Evolutionary conservation across 441 rosid species (phyloP).

Genomic region (Pelargonium exstipulatum): DNA sequence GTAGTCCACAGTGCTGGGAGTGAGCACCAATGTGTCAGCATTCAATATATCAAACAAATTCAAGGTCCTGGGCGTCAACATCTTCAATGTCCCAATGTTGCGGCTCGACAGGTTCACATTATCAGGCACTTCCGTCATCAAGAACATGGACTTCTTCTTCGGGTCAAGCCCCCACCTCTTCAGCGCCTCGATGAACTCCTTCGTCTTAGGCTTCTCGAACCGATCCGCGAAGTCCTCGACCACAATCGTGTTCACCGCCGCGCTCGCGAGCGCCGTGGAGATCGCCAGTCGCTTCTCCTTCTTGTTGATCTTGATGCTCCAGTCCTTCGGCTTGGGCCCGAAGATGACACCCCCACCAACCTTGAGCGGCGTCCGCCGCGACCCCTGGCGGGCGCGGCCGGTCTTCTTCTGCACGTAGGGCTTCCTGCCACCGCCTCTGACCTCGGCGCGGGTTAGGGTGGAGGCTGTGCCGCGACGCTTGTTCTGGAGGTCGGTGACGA

Average conservation of each 20-base stretch:
- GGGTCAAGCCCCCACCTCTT: conserved; percentile 86
- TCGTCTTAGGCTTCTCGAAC: conserved; percentile 73
- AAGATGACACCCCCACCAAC: too few relatives aligned
- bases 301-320: conserved; percentile 81
- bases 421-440: too few relatives aligned
- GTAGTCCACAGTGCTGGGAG: conserved; percentile 66
- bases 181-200: conserved; percentile 73
- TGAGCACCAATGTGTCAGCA: conserved; percentile 68
- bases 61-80: conserved; percentile 80
- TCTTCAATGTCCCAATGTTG: conserved; percentile 77
- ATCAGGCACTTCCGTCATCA: conserved; percentile 61
- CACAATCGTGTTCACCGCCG: conserved; percentile 52
- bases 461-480: too few relatives aligned
- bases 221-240: conserved; percentile 80
- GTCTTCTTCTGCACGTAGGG: too few relatives aligned
- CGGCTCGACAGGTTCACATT: conserved; percentile 61
- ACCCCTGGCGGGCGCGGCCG: too few relatives aligned
- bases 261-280: conserved; percentile 74
- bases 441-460: too few relatives aligned
- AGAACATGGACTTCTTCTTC: conserved; percentile 68
- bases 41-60: conserved; percentile 85
- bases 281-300: conserved; percentile 85
- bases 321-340: conserved; percentile 80
- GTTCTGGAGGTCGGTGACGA: too few relatives aligned
- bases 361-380: too few relatives aligned